Conservation (phyloP, 2,329 filamentous ascomycete genomes). For the Neonectria faginata region DNA sequence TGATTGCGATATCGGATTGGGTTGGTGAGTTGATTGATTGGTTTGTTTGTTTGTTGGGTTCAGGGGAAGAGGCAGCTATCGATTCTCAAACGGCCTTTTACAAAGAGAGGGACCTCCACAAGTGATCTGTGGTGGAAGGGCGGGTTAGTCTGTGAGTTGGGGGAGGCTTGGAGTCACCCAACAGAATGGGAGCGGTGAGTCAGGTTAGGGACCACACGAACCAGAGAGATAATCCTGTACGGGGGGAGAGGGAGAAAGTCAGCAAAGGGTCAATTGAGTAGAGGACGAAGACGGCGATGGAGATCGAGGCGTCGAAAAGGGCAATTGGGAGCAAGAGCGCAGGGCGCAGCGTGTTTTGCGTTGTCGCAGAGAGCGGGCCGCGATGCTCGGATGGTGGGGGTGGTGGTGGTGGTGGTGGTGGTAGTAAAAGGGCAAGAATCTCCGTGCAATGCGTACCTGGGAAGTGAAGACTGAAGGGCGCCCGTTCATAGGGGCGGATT, state of each 20-base stretch:
- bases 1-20: conserved; percentile 48
- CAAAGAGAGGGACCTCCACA: conserved; percentile 56
- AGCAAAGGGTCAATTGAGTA: conserved; percentile 51
- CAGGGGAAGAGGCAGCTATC: conserved; percentile 21
- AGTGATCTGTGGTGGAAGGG: conserved; percentile 50
- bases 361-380: conserved; percentile 10
- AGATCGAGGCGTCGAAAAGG: background rate
- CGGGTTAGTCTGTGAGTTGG: conserved; percentile 32
- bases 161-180: conserved; percentile 26
- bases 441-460: conserved; percentile 69
- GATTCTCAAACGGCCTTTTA: conserved; percentile 39
- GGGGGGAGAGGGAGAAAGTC: conserved; percentile 50
- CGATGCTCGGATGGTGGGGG: conserved; percentile 29
- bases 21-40: conserved; percentile 21
- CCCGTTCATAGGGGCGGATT: conserved; percentile 85
- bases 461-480: conserved; percentile 87
- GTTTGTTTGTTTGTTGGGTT: conserved; percentile 17
- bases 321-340: conserved; percentile 17
- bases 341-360: background rate
- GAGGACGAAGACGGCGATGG: conserved; percentile 21
- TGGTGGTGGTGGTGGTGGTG: background rate
- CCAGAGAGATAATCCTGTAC: conserved; percentile 80
- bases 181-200: conserved; percentile 55
- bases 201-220: conserved; percentile 56
- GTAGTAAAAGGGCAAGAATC: no score